Base-by-base conservation (phyloP, 371 early-diverging fungal genomes). In the Circinella umbellata region DNA sequence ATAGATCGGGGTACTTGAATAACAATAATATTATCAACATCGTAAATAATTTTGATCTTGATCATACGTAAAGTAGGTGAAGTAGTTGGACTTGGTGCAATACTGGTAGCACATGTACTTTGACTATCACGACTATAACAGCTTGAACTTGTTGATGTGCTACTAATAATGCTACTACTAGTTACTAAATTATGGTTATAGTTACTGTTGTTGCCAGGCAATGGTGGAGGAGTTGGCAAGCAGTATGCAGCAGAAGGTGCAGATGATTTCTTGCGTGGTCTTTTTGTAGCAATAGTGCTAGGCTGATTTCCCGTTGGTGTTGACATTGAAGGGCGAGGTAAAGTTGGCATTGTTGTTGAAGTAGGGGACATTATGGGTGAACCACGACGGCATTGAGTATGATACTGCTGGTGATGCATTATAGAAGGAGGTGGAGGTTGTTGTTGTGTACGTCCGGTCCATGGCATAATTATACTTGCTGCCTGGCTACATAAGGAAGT, bases 21-120 rank as follows among this genome's bases (percentile, higher is more conserved):
- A 4, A 77, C 70, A 48, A 77, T 69, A 18, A 77, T 77, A 55
- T 77, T 77, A 46, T 77, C 78, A 8, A 70, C 37, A 47, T 74
- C 74, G 62, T 74, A 74, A 34, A 77, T 70, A 8, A 77, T 69
- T 63, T 77, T 77, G 61, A 77, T 53, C 47, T 72, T 71, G 68
- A 77, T 72, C 36, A 37, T 42, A 46, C 69, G 59, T 11, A 66
- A 36, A 35, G 68, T 69, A 3, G 71, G 67, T 3, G 71, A 72
- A 17, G 73, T 68, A 53, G 63, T 51, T 11, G 69, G 73, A 49
- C 69, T 69, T 17, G 69, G 73, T 14, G 69, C 53, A n/a, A 64
- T 42, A 48, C 65, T 60, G 39, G 68, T 63, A 42, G 66, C 68
- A 51, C 63, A 66, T 17, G 65, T 71, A 63, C 59, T 64, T 34